Conservation (phyloP, 179 eudicot genomes). For the Gypsophila paniculata region DNA sequence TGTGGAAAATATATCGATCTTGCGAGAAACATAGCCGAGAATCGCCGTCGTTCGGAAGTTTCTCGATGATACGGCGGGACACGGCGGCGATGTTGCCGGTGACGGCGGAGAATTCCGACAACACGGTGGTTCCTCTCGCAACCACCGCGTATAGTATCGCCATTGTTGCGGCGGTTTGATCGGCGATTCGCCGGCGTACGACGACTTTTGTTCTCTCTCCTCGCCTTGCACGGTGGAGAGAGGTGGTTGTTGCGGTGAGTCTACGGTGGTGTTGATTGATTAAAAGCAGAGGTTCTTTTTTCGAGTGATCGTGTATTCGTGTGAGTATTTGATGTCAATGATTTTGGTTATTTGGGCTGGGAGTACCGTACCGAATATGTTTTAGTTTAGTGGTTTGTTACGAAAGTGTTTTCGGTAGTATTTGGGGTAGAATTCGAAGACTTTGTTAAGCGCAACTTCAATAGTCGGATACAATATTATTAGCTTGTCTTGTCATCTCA, state of each 20-base stretch:
- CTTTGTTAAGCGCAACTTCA: no score
- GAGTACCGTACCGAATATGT: no score
- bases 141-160: conserved; percentile 70
- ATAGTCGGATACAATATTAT: no score
- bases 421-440: no score
- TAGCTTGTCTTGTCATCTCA: no score
- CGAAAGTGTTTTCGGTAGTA: no score
- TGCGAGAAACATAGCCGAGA: conserved; percentile 62
- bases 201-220: neutral
- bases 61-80: conserved; percentile 61
- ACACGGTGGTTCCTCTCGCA: conserved; percentile 60
- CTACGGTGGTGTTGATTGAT: neutral
- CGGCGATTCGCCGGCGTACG: neutral
- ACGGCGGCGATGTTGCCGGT: conserved; percentile 61
- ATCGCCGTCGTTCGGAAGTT: conserved; percentile 43
- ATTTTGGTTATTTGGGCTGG: no score
- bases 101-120: conserved; percentile 67
- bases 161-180: conserved; percentile 24
- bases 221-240: neutral
- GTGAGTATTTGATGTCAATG: no score
- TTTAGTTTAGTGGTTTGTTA: no score
- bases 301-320: no score
- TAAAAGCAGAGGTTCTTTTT: neutral
- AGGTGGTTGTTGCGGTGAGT: neutral
- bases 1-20: conserved; percentile 63